Evolutionary conservation across 2,329 filamentous ascomycete genomes (phyloP), one percentile per base, ranked within the genome.

Genomic region (Diaporthe velutina): DNA sequence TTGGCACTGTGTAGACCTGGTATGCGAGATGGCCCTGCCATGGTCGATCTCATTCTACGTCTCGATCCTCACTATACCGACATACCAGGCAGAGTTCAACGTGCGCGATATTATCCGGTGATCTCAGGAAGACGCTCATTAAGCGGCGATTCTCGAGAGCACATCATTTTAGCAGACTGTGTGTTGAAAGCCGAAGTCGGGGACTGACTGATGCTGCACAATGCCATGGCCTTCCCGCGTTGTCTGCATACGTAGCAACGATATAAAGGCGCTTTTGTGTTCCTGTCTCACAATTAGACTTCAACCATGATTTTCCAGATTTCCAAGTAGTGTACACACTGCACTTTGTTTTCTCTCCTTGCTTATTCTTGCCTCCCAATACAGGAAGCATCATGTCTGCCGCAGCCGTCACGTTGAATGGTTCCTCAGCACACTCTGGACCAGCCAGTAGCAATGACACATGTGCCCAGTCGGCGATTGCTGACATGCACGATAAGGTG

Each of bases 401-500:
- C 19, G 64, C 13, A 40, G 3, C 64, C n/a, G 48, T n/a, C n/a
- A 68, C 33, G 17, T 15, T 28, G n/a, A 54, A 38, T 13, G 33
- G n/a, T 54, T 33, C 33, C 33, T 5, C n/a, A 15, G 64, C 48
- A 9, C 30, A 68, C 33, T 28, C 64, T 25, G 48, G 33, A 8
- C 48, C 33, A 30, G n/a, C 30, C 13, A 54, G n/a, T 54, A 40
- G n/a, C 64, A 68, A 54, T 40, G 64, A n/a, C 17, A 22, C 45
- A 40, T n/a, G 28, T 30, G 4, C 8, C 13, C n/a, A 67, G 4
- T 17, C 15, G 1, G 9, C 64, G 12, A 52, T 40, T 40, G 0
- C 48, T 22, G 33, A 54, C 9, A 54, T 68, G 64, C 64, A 68
- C 54, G 48, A 38, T 5, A 52, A 54, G n/a, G 64, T 68, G 6